Base-by-base conservation (phyloP, 495 filamentous ascomycete genomes). In the Recurvomyces mirabilis region DNA sequence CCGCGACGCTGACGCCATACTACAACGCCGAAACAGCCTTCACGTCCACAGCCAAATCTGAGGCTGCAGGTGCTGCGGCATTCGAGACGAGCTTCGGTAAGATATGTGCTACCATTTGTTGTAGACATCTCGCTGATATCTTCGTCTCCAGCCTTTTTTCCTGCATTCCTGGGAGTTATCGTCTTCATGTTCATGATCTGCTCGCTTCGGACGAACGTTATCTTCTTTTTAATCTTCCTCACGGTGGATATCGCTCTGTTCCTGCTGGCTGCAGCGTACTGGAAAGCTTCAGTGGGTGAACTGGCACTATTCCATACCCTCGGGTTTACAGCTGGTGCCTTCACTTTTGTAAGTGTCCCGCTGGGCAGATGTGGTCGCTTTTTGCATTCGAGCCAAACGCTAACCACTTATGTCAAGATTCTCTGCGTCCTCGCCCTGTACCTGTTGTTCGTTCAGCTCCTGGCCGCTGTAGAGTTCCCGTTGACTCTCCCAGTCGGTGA, bases 171-270 rank as follows among this genome's bases (percentile, higher is more conserved):
- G 69, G 69, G 62, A 13, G 29, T 84, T 15, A 56, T 86, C 24
- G 75, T 69, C 50, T 61, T 81, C 39, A 56, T 86, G 43, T 86
- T 74, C 64, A 56, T 82, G 6, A 69, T 84, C 47, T 77, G 74
- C 62, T 71, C 78, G 0, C 63, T 84, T 15, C 73, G 80, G 10
- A 84, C 79, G 12, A 86, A 84, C 52, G 47, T 80, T 39, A 68
- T 69, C 47, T 75, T 83, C 56, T 74, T 84, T 52, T 37, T 73
- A 43, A 78, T 82, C 53, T 79, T 84, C 52, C 56, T 80, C 36
- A 65, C 17, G 5, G 7, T 40, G 17, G 37, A 40, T 10, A 4
- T 43, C 11, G 40, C 40, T 1, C 38, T 43, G 12, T 31, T 29
- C 1, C 29, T 31, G 9, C 28, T 43, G 10, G 38, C 25, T 15